phyloP scores from a whole-genome alignment of 2,329 filamentous ascomycete species.

The Arthrobotrys pseudoclavata region DNA sequence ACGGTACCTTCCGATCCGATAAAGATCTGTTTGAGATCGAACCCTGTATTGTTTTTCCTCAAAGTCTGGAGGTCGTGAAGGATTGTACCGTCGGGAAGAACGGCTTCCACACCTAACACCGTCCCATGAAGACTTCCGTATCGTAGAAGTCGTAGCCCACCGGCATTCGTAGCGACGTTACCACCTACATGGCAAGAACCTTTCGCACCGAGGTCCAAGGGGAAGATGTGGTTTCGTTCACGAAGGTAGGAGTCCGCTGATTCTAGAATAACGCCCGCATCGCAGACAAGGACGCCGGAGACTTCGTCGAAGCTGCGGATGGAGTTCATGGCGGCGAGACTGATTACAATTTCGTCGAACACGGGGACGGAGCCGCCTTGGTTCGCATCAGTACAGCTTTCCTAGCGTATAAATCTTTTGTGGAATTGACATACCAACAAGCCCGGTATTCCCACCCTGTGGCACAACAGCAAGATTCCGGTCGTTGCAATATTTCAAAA shows the following conservation, averaged over 20 bases:
- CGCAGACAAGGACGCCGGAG: slow-evolving; percentile 88
- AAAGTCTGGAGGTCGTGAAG: slow-evolving; percentile 88
- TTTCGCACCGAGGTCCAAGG: slow-evolving; percentile 96
- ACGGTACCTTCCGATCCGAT: slow-evolving; percentile 96
- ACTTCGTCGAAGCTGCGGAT: slow-evolving; percentile 94
- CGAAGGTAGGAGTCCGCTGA: slow-evolving; percentile 87
- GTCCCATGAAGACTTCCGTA: slow-evolving; percentile 96
- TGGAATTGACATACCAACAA: slow-evolving; percentile 75
- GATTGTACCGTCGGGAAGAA: slow-evolving; percentile 91
- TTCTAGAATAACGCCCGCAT: slow-evolving; percentile 92
- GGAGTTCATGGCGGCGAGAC: slow-evolving; percentile 87
- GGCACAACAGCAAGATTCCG: slow-evolving; percentile 92
- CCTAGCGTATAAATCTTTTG: background rate
- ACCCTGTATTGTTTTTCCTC: slow-evolving; percentile 98
- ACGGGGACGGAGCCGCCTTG: slow-evolving; percentile 84
- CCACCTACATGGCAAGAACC: slow-evolving; percentile 96
- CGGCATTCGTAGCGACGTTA: slow-evolving; percentile 95
- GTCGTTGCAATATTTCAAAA: slow-evolving; percentile 95
- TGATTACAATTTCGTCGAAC: slow-evolving; percentile 98
- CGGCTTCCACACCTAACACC: slow-evolving; percentile 91
- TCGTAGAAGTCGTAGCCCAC: slow-evolving; percentile 86
- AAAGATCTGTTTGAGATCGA: slow-evolving; percentile 96
- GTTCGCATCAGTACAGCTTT: background rate
- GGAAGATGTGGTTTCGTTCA: slow-evolving; percentile 88
- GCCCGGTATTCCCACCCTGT: slow-evolving; percentile 95